Percentiles rank a stretch among this genome's conserved stretches.
These are phyloP conservation scores for Debaryomyces sp. DNA, from an alignment of 1,139 yeast genomes.

Conservation along the genomic window DNA sequence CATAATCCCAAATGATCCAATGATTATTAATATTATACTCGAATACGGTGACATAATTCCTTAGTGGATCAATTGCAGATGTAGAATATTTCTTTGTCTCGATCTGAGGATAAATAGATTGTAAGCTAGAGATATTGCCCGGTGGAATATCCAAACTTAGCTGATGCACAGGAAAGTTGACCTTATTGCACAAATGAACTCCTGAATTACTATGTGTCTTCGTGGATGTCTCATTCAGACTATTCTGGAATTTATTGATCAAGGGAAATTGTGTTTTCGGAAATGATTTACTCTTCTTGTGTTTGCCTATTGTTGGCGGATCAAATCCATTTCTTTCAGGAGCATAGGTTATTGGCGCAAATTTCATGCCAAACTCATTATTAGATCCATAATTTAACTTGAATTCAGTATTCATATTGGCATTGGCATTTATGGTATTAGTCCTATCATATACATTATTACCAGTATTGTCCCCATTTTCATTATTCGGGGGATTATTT, in stretches of 20 bases:
- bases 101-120: slow-evolving; percentile 36
- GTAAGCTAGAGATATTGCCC: slow-evolving; percentile 27
- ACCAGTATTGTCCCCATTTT: background rate
- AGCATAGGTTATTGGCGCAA: slow-evolving; percentile 3
- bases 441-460: background rate
- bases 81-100: slow-evolving; percentile 72
- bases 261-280: slow-evolving; percentile 10
- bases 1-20: slow-evolving; percentile 87
- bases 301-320: slow-evolving; percentile 3
- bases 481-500: background rate
- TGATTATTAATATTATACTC: slow-evolving; percentile 67
- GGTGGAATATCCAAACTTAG: slow-evolving; percentile 24
- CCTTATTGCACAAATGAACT: slow-evolving; percentile 8
- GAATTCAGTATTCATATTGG: background rate
- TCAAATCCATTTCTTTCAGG: background rate
- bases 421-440: background rate
- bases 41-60: slow-evolving; percentile 71
- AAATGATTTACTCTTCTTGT: slow-evolving; percentile 13
- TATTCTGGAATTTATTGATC: slow-evolving; percentile 11
- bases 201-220: slow-evolving; percentile 1
- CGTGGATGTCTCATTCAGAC: slow-evolving; percentile 3
- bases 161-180: slow-evolving; percentile 26
- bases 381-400: background rate
- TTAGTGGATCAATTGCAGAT: slow-evolving; percentile 57
- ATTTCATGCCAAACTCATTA: background rate